Evolutionary conservation across 2,329 filamentous ascomycete genomes (phyloP).

Genomic region (Cordyceps cateniannulata): DNA sequence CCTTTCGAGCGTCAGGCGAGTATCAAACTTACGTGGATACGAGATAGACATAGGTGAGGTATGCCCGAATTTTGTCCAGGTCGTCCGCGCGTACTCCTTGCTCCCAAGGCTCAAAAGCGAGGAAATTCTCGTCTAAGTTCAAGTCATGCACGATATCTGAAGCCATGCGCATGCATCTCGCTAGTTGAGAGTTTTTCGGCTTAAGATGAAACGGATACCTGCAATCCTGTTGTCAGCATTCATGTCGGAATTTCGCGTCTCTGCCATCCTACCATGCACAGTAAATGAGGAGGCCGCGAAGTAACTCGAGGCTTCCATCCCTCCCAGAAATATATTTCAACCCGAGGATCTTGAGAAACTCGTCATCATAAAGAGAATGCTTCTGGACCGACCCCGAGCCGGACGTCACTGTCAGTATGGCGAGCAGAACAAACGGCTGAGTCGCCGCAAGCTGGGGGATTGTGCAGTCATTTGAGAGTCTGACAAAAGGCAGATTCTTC

Average conservation of each 20-base stretch:
- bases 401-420: conserved; percentile 9
- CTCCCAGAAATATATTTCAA: conserved; percentile 7
- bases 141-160: conserved; percentile 9
- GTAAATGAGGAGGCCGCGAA: conserved; percentile 4
- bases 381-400: not conserved
- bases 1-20: not conserved
- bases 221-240: not conserved
- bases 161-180: conserved; percentile 9
- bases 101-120: not conserved
- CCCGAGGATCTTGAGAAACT: conserved; percentile 8
- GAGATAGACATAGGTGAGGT: conserved; percentile 7
- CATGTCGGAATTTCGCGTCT: not conserved
- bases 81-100: not conserved
- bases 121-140: conserved; percentile 3
- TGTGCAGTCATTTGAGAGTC: not conserved
- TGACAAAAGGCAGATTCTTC: not conserved
- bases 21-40: conserved; percentile 3
- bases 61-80: conserved; percentile 1
- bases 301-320: conserved; percentile 3
- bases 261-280: conserved; percentile 5
- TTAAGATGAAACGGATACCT: conserved; percentile 12
- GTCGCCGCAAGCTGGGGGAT: conserved; percentile 5
- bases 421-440: conserved; percentile 9
- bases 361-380: conserved; percentile 10
- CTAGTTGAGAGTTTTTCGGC: conserved; percentile 5